These are phyloP conservation scores for Jatropha curcas DNA, from an alignment of 345 rosid species.

Conservation along the genomic window DNA sequence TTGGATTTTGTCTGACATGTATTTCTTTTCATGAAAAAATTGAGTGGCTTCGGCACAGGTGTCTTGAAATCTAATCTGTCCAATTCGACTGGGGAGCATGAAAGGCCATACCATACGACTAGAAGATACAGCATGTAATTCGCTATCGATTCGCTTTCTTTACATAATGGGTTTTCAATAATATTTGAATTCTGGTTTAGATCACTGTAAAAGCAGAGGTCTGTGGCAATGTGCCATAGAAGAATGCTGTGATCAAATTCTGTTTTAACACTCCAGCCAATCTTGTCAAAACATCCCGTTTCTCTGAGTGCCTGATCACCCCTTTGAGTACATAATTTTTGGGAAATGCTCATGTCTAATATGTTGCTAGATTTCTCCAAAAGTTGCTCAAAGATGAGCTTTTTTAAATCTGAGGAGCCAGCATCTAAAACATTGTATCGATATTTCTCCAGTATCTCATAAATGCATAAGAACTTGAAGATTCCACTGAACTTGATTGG, in stretches of 20 bases:
- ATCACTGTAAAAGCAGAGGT: slow-evolving; percentile 33
- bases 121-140: slow-evolving; percentile 39
- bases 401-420: slow-evolving; percentile 2
- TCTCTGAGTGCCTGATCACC: slow-evolving; percentile 7
- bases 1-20: slow-evolving; percentile 4
- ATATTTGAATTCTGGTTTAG: neutral
- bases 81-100: slow-evolving; percentile 34
- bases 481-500: neutral
- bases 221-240: slow-evolving; percentile 61
- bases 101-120: slow-evolving; percentile 21
- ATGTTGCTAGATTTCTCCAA: neutral
- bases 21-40: slow-evolving; percentile 5
- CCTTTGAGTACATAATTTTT: slow-evolving; percentile 11
- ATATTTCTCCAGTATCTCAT: slow-evolving; percentile 2
- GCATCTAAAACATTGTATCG: neutral
- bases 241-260: slow-evolving; percentile 56
- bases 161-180: neutral
- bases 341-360: neutral
- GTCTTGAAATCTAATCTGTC: slow-evolving; percentile 34
- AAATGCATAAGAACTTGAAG: neutral
- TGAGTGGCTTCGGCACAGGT: slow-evolving; percentile 27
- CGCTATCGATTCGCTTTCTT: slow-evolving; percentile 26
- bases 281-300: neutral
- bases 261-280: slow-evolving; percentile 15
- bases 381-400: slow-evolving; percentile 1